These are phyloP conservation scores for Fraxinus excelsior DNA, from an alignment of 257 asterid genomes.

Conservation along the genomic window DNA sequence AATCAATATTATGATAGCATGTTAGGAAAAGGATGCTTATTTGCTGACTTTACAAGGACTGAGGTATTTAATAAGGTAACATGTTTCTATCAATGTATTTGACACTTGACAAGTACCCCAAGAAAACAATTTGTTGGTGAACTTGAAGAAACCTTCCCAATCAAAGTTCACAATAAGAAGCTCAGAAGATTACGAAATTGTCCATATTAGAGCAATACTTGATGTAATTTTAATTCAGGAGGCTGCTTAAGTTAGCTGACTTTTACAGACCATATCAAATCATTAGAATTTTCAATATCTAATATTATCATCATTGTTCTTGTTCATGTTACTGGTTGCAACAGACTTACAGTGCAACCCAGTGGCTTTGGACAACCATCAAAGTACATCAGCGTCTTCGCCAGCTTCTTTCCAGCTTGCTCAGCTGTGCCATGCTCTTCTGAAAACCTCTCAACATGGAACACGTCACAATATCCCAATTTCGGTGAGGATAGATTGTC, in stretches of 20 bases:
- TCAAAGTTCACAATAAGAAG: constrained; percentile 12
- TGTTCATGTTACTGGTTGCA: constrained; percentile 18
- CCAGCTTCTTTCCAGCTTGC: constrained; percentile 67
- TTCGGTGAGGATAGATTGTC: constrained; percentile 80
- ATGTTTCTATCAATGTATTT: constrained; percentile 8
- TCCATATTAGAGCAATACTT: constrained; percentile 6
- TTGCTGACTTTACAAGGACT: constrained; percentile 4
- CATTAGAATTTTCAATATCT: constrained; percentile 10
- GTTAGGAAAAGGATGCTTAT: constrained; percentile 17
- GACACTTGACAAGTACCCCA: background rate
- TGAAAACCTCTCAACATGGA: constrained; percentile 67
- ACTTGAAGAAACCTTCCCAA: constrained; percentile 6
- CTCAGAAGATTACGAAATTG: constrained; percentile 16
- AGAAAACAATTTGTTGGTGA: constrained; percentile 19
- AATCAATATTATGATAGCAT: constrained; percentile 28
- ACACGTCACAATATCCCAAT: constrained; percentile 79
- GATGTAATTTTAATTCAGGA: background rate
- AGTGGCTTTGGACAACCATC: constrained; percentile 98
- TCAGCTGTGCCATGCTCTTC: constrained; percentile 85
- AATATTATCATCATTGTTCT: constrained; percentile 20
- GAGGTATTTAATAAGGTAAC: background rate
- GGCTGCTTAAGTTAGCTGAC: background rate
- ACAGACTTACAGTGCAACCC: constrained; percentile 85
- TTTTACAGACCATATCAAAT: constrained; percentile 1
- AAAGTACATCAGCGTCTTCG: constrained; percentile 91